Conservation (phyloP, 148 eudicot genomes). For the Diospyros kaki region DNA sequence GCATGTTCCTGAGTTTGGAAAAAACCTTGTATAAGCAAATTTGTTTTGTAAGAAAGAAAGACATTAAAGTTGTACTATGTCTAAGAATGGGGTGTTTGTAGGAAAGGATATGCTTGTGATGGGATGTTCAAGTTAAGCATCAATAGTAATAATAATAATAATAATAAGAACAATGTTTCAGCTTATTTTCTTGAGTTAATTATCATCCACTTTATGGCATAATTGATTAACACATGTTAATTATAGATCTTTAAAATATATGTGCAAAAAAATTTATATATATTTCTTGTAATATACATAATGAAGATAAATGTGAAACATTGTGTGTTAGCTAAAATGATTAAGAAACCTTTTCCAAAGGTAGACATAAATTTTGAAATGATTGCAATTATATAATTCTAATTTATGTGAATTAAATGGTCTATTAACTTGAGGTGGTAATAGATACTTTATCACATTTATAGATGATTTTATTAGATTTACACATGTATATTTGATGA, state of each 20-base stretch:
- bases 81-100: slow-evolving; percentile 8
- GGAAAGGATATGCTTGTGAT: slow-evolving; percentile 18
- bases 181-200: slow-evolving; percentile 14
- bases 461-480: slow-evolving; percentile 10
- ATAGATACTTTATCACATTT: slow-evolving; percentile 14
- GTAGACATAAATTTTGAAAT: neutral
- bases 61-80: no score
- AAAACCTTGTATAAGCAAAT: no score
- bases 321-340: slow-evolving; percentile 9
- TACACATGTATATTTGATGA: neutral
- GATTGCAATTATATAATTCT: slow-evolving; percentile 5
- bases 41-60: no score
- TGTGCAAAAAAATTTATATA: no score
- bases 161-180: no score
- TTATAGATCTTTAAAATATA: no score
- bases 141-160: neutral
- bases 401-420: slow-evolving; percentile 14
- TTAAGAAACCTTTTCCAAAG: slow-evolving; percentile 4
- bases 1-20: no score
- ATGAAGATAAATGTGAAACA: neutral
- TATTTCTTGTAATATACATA: no score
- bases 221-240: slow-evolving; percentile 10
- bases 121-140: slow-evolving; percentile 11
- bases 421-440: neutral
- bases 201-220: slow-evolving; percentile 8